phyloP scores from a whole-genome alignment of 257 asterid genomes.

The Paulownia fortunei region DNA sequence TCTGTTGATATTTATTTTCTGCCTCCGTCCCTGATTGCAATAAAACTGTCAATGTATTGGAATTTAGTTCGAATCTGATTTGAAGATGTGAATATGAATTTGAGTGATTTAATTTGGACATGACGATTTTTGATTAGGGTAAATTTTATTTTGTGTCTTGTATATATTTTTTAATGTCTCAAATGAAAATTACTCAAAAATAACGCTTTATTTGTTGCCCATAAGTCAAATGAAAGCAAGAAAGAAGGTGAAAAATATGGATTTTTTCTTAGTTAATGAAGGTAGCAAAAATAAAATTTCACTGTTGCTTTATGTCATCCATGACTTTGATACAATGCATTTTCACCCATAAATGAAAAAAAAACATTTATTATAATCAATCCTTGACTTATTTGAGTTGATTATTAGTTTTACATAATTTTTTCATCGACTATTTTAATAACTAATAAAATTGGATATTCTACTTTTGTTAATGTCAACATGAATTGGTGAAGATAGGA shows the following conservation, averaged over 20 bases:
- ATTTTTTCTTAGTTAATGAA: no score
- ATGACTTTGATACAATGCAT: neutral
- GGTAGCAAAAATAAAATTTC: neutral
- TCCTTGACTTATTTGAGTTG: neutral
- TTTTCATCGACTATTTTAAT: neutral
- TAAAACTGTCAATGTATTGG: no score
- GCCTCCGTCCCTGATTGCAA: no score
- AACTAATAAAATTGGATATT: no score
- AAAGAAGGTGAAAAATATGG: no score
- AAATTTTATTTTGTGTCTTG: no score
- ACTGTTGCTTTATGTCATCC: neutral
- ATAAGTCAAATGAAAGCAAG: no score
- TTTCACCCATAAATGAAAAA: neutral
- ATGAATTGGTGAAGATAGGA: neutral
- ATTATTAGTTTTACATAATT: neutral
- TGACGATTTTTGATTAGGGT: no score
- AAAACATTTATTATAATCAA: neutral
- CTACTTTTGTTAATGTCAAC: neutral
- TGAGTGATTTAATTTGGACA: neutral
- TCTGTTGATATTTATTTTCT: no score
- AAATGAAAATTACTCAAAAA: no score
- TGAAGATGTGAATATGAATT: neutral
- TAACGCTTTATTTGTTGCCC: no score
- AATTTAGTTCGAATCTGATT: no score
- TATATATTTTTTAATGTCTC: neutral